Conservation (phyloP, 805 yeast species). For the Saccharomycopsis malanga region DNA sequence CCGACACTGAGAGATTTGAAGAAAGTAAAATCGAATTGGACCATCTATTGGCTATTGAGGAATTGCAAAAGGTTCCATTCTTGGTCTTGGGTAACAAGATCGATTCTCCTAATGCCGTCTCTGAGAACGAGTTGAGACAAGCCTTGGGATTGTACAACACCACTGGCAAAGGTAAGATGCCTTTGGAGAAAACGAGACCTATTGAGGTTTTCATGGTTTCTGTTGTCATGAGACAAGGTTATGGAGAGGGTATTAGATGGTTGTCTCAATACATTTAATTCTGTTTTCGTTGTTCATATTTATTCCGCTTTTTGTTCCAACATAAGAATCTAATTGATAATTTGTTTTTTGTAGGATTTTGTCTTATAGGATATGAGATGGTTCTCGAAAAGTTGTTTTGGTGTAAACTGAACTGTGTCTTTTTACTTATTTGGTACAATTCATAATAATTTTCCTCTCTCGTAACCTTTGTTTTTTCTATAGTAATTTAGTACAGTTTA, state of each 20-base stretch:
- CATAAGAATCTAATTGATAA: no score
- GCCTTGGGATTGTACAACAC: constrained; percentile 83
- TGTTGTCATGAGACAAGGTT: constrained; percentile 97
- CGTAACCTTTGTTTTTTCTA: no score
- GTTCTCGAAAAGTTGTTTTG: no score
- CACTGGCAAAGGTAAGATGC: constrained; percentile 80
- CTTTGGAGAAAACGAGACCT: constrained; percentile 72
- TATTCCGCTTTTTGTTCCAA: no score
- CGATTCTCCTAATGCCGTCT: constrained; percentile 88
- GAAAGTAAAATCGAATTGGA: constrained; percentile 95
- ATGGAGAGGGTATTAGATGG: constrained; percentile 98
- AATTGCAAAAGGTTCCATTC: constrained; percentile 83
- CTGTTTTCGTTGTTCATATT: background rate
- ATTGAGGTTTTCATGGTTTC: constrained; percentile 96
- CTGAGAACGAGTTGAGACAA: constrained; percentile 88
- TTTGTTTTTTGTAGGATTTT: no score
- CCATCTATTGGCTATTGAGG: constrained; percentile 87
- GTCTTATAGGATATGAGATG: no score
- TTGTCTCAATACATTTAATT: constrained; percentile 82
- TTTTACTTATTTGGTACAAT: no score
- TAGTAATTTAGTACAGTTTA: no score
- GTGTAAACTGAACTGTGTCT: no score
- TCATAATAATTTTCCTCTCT: no score
- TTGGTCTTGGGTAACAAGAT: constrained; percentile 94
- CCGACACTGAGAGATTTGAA: constrained; percentile 90